Percentiles rank a stretch among this genome's conserved stretches.
These are phyloP conservation scores for Aleurites moluccanus DNA, from an alignment of 441 rosid genomes.

Conservation along the genomic window DNA sequence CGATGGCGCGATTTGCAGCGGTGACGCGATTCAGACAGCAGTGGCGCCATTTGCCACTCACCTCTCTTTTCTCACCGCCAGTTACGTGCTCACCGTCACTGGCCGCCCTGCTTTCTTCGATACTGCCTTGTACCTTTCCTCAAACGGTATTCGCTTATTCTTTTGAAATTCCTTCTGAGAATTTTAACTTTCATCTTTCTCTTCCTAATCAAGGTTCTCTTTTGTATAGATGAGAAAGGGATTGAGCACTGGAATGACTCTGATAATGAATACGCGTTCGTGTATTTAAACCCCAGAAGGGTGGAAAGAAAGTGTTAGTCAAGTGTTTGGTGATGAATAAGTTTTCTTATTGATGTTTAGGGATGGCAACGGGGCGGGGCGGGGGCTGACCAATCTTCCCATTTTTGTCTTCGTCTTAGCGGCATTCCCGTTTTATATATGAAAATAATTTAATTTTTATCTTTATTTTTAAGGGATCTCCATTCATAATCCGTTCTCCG, in stretches of 20 bases:
- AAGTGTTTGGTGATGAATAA: conserved; percentile 70
- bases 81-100: conserved; percentile 63
- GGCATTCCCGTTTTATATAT: too few relatives aligned
- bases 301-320: conserved; percentile 56
- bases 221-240: conserved; percentile 65
- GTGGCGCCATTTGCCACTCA: conserved; percentile 81
- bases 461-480: too few relatives aligned
- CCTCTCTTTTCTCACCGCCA: conserved; percentile 64
- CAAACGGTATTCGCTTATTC: conserved; percentile 40
- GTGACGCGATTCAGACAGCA: too few relatives aligned
- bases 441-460: too few relatives aligned
- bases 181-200: neutral
- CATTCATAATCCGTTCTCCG: too few relatives aligned
- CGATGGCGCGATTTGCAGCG: too few relatives aligned
- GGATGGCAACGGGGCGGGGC: too few relatives aligned
- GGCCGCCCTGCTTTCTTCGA: conserved; percentile 67
- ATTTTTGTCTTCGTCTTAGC: too few relatives aligned
- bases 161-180: neutral
- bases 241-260: conserved; percentile 72
- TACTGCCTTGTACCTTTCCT: conserved; percentile 50
- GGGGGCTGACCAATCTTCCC: too few relatives aligned
- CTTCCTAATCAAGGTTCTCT: neutral
- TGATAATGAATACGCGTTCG: conserved; percentile 69
- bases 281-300: conserved; percentile 53
- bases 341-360: conserved; percentile 63